Evolutionary conservation across 2,329 filamentous ascomycete species (phyloP).

Genomic region (Daldinia sp.): DNA sequence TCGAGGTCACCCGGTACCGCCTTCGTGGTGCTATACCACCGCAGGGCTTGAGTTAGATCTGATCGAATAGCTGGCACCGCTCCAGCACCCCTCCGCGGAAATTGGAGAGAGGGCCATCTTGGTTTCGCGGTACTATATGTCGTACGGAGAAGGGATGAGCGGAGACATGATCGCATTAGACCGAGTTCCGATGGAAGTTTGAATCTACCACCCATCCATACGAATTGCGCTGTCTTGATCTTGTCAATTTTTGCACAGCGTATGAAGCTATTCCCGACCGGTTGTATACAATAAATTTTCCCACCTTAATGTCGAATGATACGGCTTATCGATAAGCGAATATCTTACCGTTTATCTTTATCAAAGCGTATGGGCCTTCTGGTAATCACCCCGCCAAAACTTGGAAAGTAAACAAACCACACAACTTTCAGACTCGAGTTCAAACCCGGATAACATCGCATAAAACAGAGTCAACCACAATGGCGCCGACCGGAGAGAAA

Average conservation of each 20-base stretch:
- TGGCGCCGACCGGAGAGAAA: constrained; percentile 58
- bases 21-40: constrained; percentile 49
- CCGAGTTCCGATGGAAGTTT: constrained; percentile 40
- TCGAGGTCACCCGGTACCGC: constrained; percentile 59
- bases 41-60: not conserved
- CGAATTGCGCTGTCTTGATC: constrained; percentile 35
- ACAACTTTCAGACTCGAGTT: not conserved
- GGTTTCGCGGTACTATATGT: constrained; percentile 42
- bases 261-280: constrained; percentile 29
- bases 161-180: constrained; percentile 51
- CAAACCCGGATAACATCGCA: not conserved
- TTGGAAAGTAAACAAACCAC: constrained; percentile 47
- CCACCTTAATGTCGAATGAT: not conserved
- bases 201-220: constrained; percentile 52
- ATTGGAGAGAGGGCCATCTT: constrained; percentile 28
- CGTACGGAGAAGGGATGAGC: constrained; percentile 27
- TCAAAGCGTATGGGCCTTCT: too few relatives aligned
- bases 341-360: constrained; percentile 9
- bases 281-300: constrained; percentile 13
- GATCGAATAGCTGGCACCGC: not conserved
- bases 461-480: constrained; percentile 34
- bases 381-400: constrained; percentile 48
- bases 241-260: constrained; percentile 21
- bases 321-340: constrained; percentile 24
- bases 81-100: not conserved